phyloP scores from a whole-genome alignment of 805 yeast genomes.

The Pichia cephalocereana region DNA sequence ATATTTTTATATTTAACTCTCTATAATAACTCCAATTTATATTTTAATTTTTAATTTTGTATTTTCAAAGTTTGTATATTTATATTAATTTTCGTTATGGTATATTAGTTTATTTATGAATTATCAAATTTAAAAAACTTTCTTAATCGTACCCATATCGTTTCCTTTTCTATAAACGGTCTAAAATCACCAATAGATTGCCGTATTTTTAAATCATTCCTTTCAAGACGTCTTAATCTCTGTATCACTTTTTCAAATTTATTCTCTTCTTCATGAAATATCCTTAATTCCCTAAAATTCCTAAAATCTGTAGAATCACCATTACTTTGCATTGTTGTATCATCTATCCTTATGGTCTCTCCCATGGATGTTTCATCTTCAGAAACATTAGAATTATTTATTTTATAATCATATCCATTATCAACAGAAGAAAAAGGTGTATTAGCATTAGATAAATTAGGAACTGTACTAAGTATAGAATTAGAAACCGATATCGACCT shows the following conservation, averaged over 20 bases:
- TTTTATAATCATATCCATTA: constrained; percentile 3
- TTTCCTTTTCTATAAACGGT: background rate
- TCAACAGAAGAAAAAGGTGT: constrained; percentile 5
- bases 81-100: too few relatives aligned
- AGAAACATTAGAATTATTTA: background rate
- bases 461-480: background rate
- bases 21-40: background rate
- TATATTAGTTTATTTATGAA: too few relatives aligned
- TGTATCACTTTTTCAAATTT: background rate
- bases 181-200: constrained; percentile 6
- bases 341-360: background rate
- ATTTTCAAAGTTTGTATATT: background rate
- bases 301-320: background rate
- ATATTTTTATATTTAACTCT: too few relatives aligned
- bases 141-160: too few relatives aligned
- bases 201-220: constrained; percentile 1
- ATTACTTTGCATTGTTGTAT: background rate
- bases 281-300: background rate
- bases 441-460: background rate
- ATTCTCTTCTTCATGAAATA: background rate
- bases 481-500: background rate
- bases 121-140: too few relatives aligned
- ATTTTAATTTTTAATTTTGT: background rate
- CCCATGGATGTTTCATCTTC: background rate
- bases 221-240: constrained; percentile 1